A percentile compares a stretch with the other conserved stretches of the same genome.
Evolutionary conservation across 2,329 filamentous ascomycete genomes (phyloP).

Genomic region (Trichoderma hamatum): DNA sequence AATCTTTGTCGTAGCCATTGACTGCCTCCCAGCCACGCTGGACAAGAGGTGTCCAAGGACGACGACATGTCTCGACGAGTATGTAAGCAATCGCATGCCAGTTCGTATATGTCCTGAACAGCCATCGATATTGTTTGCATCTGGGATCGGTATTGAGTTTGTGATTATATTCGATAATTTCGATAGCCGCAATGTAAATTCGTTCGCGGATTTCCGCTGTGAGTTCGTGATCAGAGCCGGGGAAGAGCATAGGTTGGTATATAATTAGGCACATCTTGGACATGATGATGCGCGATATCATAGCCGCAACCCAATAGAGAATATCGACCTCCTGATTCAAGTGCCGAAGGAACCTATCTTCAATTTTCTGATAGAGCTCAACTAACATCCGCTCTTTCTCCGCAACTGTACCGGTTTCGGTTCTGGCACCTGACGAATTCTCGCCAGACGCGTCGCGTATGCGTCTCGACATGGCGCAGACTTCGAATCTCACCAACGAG

Average conservation of each 20-base stretch:
- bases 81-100: slow-evolving; percentile 56
- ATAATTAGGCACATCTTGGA: slow-evolving; percentile 78
- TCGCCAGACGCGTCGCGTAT: slow-evolving; percentile 41
- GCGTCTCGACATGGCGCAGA: slow-evolving; percentile 46
- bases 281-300: slow-evolving; percentile 70
- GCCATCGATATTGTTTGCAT: slow-evolving; percentile 52
- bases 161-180: slow-evolving; percentile 71
- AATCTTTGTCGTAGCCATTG: slow-evolving; percentile 44
- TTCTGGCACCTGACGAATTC: slow-evolving; percentile 35
- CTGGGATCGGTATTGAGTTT: slow-evolving; percentile 63
- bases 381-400: slow-evolving; percentile 53
- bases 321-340: slow-evolving; percentile 53
- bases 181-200: slow-evolving; percentile 71
- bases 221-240: slow-evolving; percentile 58
- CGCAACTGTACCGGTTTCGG: slow-evolving; percentile 37
- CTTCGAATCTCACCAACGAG: slow-evolving; percentile 55
- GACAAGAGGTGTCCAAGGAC: slow-evolving; percentile 53
- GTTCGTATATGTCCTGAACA: slow-evolving; percentile 55
- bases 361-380: slow-evolving; percentile 55
- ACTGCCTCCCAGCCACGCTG: slow-evolving; percentile 56
- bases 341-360: slow-evolving; percentile 57
- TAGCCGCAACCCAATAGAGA: slow-evolving; percentile 69
- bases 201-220: slow-evolving; percentile 67
- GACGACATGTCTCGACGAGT: slow-evolving; percentile 50
- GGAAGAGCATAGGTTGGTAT: slow-evolving; percentile 71